Evolutionary conservation across 2,329 filamentous ascomycete genomes (phyloP).

Genomic region (Dissoconium aciculare): DNA sequence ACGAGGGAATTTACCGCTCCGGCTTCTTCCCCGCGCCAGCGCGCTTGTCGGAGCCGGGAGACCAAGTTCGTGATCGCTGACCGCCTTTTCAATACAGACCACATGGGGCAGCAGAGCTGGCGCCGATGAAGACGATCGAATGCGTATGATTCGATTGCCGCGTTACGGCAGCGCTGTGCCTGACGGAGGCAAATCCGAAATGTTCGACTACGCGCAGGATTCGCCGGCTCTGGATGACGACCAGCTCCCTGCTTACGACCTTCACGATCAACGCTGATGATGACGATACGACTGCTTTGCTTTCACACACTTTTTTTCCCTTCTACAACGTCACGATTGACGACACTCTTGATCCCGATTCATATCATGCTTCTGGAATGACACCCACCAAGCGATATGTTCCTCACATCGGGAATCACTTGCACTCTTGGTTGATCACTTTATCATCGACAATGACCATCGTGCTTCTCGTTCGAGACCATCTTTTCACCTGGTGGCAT

Average conservation of each 20-base stretch:
- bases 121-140: slow-evolving; percentile 67
- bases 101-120: slow-evolving; percentile 91
- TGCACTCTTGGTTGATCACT: too few species aligned
- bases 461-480: too few species aligned
- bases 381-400: too few species aligned
- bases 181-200: slow-evolving; percentile 20
- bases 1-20: too few species aligned
- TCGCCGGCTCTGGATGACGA: slow-evolving; percentile 9
- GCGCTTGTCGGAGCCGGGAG: too few species aligned
- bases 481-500: too few species aligned
- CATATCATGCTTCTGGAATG: too few species aligned
- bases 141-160: slow-evolving; percentile 43
- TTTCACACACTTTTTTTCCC: slow-evolving; percentile 3
- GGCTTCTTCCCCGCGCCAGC: too few species aligned
- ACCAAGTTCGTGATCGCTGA: slow-evolving; percentile 13
- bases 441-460: too few species aligned
- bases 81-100: slow-evolving; percentile 43
- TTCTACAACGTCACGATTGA: too few species aligned
- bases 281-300: slow-evolving; percentile 4
- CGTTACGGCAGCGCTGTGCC: slow-evolving; percentile 14
- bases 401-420: too few species aligned
- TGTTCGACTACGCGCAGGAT: slow-evolving; percentile 17
- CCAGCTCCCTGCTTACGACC: slow-evolving; percentile 21
- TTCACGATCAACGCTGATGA: slow-evolving; percentile 10
- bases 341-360: too few species aligned